Base-by-base conservation (phyloP, 805 yeast genomes). In the Tetrapisispora taiwanensis region DNA sequence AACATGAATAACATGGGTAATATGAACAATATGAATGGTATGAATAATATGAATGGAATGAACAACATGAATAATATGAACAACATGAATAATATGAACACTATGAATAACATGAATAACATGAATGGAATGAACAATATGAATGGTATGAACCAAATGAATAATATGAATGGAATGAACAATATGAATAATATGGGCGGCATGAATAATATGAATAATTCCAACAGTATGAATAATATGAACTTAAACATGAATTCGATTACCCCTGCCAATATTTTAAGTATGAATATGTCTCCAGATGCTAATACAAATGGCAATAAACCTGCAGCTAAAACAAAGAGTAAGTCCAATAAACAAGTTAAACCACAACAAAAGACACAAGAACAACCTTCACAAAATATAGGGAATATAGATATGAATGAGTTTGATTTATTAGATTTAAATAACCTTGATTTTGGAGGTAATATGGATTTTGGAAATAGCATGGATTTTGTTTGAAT, bases 401-500 rank as follows among this genome's bases (percentile, higher is more conserved):
- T 30, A 17, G 22, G 30, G 3, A 15, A 32, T 22, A 3, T 42
- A 6, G 45, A 37, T 30, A 42, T 22, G 36, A 52, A 46, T 27
- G 52, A 49, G 8, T 49, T 51, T 19, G 54, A 48, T 38, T 49
- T 53, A 17, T 39, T 56, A 30, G 65, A 59, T 43, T 49, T 60
- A 27, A 56, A 55, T 41, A 55, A 54, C 42, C 38, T 61, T 20
- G 66, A 61, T 39, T 49, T 61, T 12, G 52, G 58, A 26, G 53
- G 47, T 30, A 58, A 56, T 43, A 53, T 61, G 59, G 65, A 61
- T 39, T 60, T 61, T 49, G 42, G 33, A 28, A 37, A 37, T 37
- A 37, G 18, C 26, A 37, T 37, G 40, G 40, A 37, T 37, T 37
- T 37, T 18, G 32, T 18, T 20, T 37, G 32, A 37, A 17, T 22